These are phyloP conservation scores for Kuraishia piskuri DNA, from an alignment of 805 yeast genomes.

Conservation along the genomic window DNA sequence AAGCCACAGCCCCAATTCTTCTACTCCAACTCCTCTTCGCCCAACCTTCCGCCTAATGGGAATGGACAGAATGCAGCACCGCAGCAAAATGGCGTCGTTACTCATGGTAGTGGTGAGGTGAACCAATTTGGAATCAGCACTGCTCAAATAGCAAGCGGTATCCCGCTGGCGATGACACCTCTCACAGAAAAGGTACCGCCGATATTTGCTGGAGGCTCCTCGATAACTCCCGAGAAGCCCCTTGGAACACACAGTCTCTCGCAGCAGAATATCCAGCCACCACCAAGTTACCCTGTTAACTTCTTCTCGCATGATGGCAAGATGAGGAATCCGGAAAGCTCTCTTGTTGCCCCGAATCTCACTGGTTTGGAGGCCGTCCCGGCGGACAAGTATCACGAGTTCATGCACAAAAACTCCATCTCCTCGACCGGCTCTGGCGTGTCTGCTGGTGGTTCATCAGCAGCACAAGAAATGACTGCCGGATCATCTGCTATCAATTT, in stretches of 20 bases:
- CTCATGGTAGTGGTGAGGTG: slow-evolving; percentile 18
- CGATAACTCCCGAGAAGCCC: not conserved
- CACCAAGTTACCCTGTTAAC: not conserved
- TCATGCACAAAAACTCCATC: not conserved
- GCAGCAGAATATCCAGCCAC: not conserved
- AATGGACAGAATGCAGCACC: not conserved
- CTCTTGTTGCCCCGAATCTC: not conserved
- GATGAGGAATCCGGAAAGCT: not conserved
- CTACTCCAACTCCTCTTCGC: not conserved
- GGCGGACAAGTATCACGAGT: not conserved
- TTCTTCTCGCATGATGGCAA: not conserved
- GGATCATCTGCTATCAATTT: not conserved
- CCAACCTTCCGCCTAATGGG: not conserved
- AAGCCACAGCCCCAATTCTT: not conserved
- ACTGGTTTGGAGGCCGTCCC: not conserved
- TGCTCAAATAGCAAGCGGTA: slow-evolving; percentile 30
- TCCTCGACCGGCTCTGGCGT: not conserved
- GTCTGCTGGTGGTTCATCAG: not conserved
- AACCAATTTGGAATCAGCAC: slow-evolving; percentile 65
- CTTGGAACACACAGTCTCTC: not conserved
- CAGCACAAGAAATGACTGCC: not conserved
- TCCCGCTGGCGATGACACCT: slow-evolving; percentile 73
- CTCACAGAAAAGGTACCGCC: slow-evolving; percentile 44
- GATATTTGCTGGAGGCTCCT: not conserved
- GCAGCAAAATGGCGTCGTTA: not conserved